These are phyloP conservation scores for Fusarium piperis DNA, from an alignment of 2,329 filamentous ascomycete species.

Conservation along the genomic window DNA sequence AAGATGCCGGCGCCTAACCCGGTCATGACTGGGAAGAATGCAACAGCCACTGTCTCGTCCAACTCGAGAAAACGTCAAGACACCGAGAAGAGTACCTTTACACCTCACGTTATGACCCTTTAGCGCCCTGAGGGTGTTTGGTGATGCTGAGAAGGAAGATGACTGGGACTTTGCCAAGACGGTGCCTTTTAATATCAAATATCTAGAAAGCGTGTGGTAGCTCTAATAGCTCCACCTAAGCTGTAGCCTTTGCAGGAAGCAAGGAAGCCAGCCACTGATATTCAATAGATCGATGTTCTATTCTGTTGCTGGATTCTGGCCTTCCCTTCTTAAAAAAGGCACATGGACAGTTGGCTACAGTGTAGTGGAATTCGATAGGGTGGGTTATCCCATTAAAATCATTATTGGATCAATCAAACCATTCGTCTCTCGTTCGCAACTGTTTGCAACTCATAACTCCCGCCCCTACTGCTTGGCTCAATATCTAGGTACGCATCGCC, in stretches of 20 bases:
- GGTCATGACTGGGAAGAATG: background rate
- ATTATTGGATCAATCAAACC: background rate
- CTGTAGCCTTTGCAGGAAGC: fast-evolving
- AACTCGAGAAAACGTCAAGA: background rate
- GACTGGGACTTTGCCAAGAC: background rate
- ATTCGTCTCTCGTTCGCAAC: background rate
- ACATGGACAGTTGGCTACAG: background rate
- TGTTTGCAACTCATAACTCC: background rate
- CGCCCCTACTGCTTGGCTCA: background rate
- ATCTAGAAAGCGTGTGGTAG: slow-evolving; percentile 7
- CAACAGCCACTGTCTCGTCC: background rate
- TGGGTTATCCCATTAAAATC: background rate
- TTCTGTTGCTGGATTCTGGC: background rate
- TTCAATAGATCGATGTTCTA: too few relatives aligned
- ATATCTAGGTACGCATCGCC: background rate
- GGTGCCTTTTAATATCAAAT: background rate
- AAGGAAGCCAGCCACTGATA: background rate
- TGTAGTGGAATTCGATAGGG: background rate
- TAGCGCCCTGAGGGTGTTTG: background rate
- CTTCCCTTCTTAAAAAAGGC: background rate
- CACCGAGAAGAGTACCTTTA: background rate
- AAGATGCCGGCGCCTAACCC: background rate
- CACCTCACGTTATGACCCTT: slow-evolving; percentile 58
- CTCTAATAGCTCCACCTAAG: background rate
- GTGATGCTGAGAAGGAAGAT: background rate